These are phyloP conservation scores for Solanum chmielewskii DNA, from an alignment of 257 asterid species.

Conservation along the genomic window DNA sequence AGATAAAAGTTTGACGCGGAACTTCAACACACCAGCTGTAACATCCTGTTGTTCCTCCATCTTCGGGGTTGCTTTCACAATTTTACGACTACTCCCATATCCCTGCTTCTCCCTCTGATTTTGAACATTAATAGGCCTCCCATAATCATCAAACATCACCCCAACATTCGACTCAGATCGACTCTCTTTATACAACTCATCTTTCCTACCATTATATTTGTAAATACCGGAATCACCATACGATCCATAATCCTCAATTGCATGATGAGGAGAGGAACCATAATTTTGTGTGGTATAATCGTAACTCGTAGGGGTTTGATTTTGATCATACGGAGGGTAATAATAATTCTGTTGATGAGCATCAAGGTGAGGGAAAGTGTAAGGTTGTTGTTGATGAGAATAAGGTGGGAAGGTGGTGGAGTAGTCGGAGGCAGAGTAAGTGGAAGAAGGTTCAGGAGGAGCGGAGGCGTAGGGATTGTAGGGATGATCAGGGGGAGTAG, in stretches of 20 bases:
- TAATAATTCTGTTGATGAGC: constrained; percentile 18
- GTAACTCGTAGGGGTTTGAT: constrained; percentile 6
- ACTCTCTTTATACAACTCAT: constrained; percentile 33
- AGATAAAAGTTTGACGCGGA: constrained; percentile 60
- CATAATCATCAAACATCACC: constrained; percentile 84
- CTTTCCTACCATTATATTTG: constrained; percentile 42
- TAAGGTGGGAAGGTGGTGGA: constrained; percentile 24
- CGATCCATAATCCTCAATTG: constrained; percentile 18
- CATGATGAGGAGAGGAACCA: constrained; percentile 13
- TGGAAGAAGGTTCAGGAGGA: constrained; percentile 34
- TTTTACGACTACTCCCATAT: constrained; percentile 22
- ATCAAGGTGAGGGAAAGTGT: constrained; percentile 39
- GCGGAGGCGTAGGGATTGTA: constrained; percentile 48
- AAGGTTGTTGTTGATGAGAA: constrained; percentile 8
- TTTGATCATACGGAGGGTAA: constrained; percentile 17
- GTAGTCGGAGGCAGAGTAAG: neutral
- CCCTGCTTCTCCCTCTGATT: constrained; percentile 29
- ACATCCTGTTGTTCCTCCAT: constrained; percentile 54
- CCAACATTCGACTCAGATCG: constrained; percentile 6
- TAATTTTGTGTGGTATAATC: constrained; percentile 12
- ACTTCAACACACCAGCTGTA: constrained; percentile 60
- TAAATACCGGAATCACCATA: constrained; percentile 42
- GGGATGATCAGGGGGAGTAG: constrained; percentile 19
- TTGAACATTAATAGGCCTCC: constrained; percentile 55
- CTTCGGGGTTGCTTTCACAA: constrained; percentile 69